phyloP scores from a whole-genome alignment of 2,329 filamentous ascomycete species.

The Nemania diffusa region DNA sequence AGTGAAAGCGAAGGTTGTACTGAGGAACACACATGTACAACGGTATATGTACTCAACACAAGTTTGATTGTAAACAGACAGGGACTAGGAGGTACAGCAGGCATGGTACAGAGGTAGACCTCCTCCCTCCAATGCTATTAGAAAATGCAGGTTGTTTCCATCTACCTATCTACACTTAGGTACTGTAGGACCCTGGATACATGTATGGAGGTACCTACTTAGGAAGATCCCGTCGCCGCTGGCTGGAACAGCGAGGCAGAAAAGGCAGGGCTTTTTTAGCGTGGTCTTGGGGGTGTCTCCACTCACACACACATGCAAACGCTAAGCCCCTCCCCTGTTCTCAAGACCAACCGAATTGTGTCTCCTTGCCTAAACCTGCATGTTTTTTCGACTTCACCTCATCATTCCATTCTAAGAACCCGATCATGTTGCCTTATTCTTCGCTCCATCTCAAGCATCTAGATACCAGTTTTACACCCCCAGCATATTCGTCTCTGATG shows the following conservation, averaged over 20 bases:
- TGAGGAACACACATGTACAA: background rate
- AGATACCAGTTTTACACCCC: background rate
- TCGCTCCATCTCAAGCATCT: constrained; percentile 15
- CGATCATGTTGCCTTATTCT: constrained; percentile 18
- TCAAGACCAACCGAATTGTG: constrained; percentile 47
- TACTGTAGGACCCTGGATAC: constrained; percentile 4
- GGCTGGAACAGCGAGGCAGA: constrained; percentile 26
- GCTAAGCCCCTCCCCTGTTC: constrained; percentile 39
- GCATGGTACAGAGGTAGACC: constrained; percentile 6
- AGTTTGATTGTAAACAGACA: constrained; percentile 13
- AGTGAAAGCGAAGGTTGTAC: constrained; percentile 27
- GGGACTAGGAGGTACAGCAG: constrained; percentile 2
- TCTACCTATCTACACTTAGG: background rate
- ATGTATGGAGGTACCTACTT: constrained; percentile 12
- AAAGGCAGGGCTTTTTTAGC: constrained; percentile 32
- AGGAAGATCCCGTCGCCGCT: constrained; percentile 22
- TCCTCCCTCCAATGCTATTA: background rate
- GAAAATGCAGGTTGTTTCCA: background rate
- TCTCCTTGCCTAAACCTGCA: constrained; percentile 46
- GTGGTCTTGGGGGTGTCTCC: constrained; percentile 34
- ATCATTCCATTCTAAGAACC: constrained; percentile 41
- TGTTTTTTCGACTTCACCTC: constrained; percentile 50
- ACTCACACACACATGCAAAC: constrained; percentile 35
- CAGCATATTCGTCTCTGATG: background rate
- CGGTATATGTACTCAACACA: constrained; percentile 12